Percentiles rank a stretch among this genome's conserved stretches.
These are phyloP conservation scores for Smittium mucronatum DNA, from an alignment of 371 early-diverging fungal genomes.

Conservation along the genomic window DNA sequence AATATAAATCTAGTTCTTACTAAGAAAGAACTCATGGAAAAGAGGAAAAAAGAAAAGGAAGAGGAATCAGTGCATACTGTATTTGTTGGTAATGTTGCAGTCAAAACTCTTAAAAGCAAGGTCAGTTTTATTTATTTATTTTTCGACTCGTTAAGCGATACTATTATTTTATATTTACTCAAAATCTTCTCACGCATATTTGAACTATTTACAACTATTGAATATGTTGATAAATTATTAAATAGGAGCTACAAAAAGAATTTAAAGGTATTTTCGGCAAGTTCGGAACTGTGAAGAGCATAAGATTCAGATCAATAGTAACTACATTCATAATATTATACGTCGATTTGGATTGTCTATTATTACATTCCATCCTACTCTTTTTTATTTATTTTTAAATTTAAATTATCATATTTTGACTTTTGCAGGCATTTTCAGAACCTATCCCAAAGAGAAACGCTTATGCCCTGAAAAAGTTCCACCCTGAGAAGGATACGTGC, in stretches of 20 bases:
- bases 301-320: conserved; percentile 75
- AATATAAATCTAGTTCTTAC: conserved; percentile 11
- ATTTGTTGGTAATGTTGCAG: conserved; percentile 72
- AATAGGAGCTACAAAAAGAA: conserved; percentile 6
- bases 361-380: too few species aligned
- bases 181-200: too few species aligned
- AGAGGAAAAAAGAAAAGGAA: conserved; percentile 19
- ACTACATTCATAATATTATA: conserved; percentile 25
- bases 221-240: too few species aligned
- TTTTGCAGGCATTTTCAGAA: conserved; percentile 16
- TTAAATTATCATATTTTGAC: too few species aligned
- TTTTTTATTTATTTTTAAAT: too few species aligned
- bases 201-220: too few species aligned
- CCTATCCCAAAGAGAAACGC: conserved; percentile 20
- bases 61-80: conserved; percentile 47
- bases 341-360: neutral
- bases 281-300: conserved; percentile 64
- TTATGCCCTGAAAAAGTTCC: conserved; percentile 48
- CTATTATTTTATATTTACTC: neutral
- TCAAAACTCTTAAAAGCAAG: conserved; percentile 14
- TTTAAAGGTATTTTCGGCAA: conserved; percentile 44
- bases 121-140: conserved; percentile 40
- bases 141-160: neutral
- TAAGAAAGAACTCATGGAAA: conserved; percentile 15
- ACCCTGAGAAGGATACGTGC: conserved; percentile 63